Evolutionary conservation across 1,284 basidiomycete genomes (phyloP), one percentile per base, ranked within the genome.

Genomic region (Sphagnurus paluster): DNA sequence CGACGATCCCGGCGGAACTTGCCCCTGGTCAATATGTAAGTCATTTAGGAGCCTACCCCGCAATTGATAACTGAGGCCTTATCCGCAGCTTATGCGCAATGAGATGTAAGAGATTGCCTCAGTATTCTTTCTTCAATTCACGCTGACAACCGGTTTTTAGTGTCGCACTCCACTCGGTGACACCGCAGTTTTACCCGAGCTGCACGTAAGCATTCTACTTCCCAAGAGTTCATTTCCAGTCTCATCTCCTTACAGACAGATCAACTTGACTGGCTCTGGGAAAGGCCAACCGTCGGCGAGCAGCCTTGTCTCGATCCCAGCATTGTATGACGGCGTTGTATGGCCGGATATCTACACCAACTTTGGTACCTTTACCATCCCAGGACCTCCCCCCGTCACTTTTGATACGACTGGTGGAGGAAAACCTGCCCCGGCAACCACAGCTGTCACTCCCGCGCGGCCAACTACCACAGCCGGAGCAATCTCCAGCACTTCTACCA

Each of bases 11-110:
- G 33, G 48, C 53, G 44, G 56, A 57, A 30, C 50, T 70, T 17
- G 56, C 60, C 23, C 54, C 67, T 44, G 69, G 68, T 9, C 63
- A 69, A 61, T 73, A 71, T 57, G 70, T 69, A 56, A 57, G 65
- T 62, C 11, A 17, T 11, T 28, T 23, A 29, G 16, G 24, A 23
- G 20, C 45, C 19, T 33, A 14, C 19, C 47, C 42, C 21, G 43
- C 9, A 38, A 24, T 28, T 4, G n/a, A 9, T 21, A 7, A 28
- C 36, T 35, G 16, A 32, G 38, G 23, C 11, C 4, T 16, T 14
- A 4, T 6, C 5, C 24, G 24, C 30, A 71, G 69, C 60, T 70
- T 34, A 58, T 71, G 32, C 63, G 67, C 21, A 62, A 70, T 47
- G 67, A 70, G 58, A 70, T 72, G 68, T 67, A 52, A 46, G 61